A percentile compares a stretch with the other conserved stretches of the same genome.
phyloP scores from a whole-genome alignment of 1,139 yeast species.

The Hyphopichia buzzinii region DNA sequence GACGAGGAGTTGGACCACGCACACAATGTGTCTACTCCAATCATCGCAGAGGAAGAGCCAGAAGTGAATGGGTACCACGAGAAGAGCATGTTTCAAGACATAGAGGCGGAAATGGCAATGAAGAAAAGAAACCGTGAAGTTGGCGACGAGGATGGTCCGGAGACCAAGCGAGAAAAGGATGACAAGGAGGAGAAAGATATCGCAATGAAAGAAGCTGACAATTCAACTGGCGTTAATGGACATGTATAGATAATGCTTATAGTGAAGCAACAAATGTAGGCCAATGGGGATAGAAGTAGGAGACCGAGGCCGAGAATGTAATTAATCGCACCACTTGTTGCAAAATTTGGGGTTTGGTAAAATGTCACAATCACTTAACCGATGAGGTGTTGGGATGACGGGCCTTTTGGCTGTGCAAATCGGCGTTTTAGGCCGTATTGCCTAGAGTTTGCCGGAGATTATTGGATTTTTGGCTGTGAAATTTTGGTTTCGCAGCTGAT shows the following conservation, averaged over 20 bases:
- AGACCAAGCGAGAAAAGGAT: slow-evolving; percentile 1
- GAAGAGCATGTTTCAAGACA: slow-evolving; percentile 13
- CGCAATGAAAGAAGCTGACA: not conserved
- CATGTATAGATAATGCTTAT: not conserved
- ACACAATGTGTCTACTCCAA: slow-evolving; percentile 28
- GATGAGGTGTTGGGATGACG: too few species aligned
- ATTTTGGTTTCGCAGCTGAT: too few species aligned
- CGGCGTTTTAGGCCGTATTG: too few species aligned
- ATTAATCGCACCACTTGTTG: too few species aligned
- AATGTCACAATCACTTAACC: too few species aligned
- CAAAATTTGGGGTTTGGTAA: too few species aligned
- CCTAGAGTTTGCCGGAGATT: too few species aligned
- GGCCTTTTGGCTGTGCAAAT: too few species aligned
- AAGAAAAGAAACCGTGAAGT: slow-evolving; percentile 3
- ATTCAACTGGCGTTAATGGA: not conserved
- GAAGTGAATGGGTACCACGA: slow-evolving; percentile 3
- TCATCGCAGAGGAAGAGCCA: slow-evolving; percentile 10
- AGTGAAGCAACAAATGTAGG: too few species aligned
- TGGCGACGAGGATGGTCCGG: slow-evolving; percentile 2
- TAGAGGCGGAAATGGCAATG: slow-evolving; percentile 15
- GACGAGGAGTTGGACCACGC: slow-evolving; percentile 15
- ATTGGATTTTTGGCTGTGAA: too few species aligned
- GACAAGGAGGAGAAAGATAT: not conserved
- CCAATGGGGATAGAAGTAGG: too few species aligned
- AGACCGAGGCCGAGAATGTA: too few species aligned